Percentiles rank a stretch among this genome's conserved stretches.
phyloP scores from a whole-genome alignment of 1,284 basidiomycete species.

The Cryptococcus sp. region DNA sequence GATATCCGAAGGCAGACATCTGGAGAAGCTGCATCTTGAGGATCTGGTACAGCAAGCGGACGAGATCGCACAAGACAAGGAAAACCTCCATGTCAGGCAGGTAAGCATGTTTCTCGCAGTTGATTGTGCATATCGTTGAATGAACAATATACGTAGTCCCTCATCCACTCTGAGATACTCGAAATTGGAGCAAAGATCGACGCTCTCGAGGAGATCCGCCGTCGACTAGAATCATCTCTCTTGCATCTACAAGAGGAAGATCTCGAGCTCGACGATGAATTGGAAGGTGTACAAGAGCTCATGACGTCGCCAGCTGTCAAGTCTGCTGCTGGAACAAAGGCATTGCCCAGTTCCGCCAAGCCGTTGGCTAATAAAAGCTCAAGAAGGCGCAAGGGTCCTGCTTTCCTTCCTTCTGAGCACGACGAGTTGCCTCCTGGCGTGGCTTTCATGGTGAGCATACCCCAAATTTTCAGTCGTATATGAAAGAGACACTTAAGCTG shows the following conservation, averaged over 20 bases:
- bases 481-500: neutral
- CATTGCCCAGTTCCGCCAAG: slow-evolving; percentile 29
- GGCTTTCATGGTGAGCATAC: slow-evolving; percentile 82
- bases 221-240: slow-evolving; percentile 78
- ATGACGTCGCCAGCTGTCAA: slow-evolving; percentile 60
- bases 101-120: slow-evolving; percentile 57
- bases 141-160: slow-evolving; percentile 58
- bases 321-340: slow-evolving; percentile 44
- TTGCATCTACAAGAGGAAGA: slow-evolving; percentile 91
- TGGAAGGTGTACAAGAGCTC: slow-evolving; percentile 83
- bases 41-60: slow-evolving; percentile 77
- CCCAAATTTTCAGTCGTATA: too few relatives aligned
- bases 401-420: slow-evolving; percentile 95
- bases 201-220: slow-evolving; percentile 76
- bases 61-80: slow-evolving; percentile 84
- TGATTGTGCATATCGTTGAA: neutral
- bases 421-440: slow-evolving; percentile 91
- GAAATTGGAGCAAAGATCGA: slow-evolving; percentile 88
- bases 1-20: slow-evolving; percentile 65
- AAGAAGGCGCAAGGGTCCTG: slow-evolving; percentile 65
- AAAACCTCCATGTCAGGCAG: slow-evolving; percentile 80
- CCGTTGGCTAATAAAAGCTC: slow-evolving; percentile 23
- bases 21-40: slow-evolving; percentile 73
- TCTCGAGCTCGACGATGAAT: slow-evolving; percentile 90
- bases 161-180: slow-evolving; percentile 79